These are phyloP conservation scores for Colletotrichum sp. DNA, from an alignment of 2,329 filamentous ascomycete genomes.

Conservation along the genomic window DNA sequence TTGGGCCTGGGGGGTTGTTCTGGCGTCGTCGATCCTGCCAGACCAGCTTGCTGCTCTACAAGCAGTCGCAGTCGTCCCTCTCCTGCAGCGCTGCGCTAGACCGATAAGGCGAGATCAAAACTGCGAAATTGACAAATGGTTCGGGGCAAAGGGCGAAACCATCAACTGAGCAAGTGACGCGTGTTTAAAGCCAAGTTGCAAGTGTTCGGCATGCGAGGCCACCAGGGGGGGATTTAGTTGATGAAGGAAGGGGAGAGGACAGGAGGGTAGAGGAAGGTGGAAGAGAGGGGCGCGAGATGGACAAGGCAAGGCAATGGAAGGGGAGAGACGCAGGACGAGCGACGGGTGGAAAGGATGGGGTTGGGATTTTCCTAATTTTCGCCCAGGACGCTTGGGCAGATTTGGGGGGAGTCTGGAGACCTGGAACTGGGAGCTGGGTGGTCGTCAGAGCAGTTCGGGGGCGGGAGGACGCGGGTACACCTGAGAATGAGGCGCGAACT, in stretches of 20 bases:
- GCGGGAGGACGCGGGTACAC: neutral
- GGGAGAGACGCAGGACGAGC: constrained; percentile 6
- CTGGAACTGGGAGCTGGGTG: constrained; percentile 7
- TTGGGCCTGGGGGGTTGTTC: neutral
- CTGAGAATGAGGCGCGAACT: constrained; percentile 18
- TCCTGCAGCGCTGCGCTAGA: constrained; percentile 22
- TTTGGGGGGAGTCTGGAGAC: constrained; percentile 16
- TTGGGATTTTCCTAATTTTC: constrained; percentile 29
- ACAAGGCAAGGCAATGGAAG: constrained; percentile 10
- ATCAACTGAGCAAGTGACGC: constrained; percentile 19
- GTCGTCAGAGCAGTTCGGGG: neutral
- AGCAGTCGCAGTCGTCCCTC: neutral
- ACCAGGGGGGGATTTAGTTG: constrained; percentile 6
- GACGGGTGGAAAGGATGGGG: constrained; percentile 27
- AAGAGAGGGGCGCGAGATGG: constrained; percentile 9
- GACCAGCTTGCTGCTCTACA: neutral
- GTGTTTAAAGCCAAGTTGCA: constrained; percentile 8
- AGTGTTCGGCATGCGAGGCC: constrained; percentile 15
- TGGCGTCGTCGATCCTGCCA: constrained; percentile 17
- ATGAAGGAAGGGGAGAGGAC: constrained; percentile 9
- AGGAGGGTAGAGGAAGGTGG: neutral
- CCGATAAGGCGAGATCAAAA: constrained; percentile 13
- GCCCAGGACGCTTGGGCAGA: constrained; percentile 23
- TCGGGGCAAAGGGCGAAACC: constrained; percentile 14
- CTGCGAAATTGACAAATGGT: constrained; percentile 19